Conservation (phyloP, 257 asterid species). For the Solanum medicagineum region DNA sequence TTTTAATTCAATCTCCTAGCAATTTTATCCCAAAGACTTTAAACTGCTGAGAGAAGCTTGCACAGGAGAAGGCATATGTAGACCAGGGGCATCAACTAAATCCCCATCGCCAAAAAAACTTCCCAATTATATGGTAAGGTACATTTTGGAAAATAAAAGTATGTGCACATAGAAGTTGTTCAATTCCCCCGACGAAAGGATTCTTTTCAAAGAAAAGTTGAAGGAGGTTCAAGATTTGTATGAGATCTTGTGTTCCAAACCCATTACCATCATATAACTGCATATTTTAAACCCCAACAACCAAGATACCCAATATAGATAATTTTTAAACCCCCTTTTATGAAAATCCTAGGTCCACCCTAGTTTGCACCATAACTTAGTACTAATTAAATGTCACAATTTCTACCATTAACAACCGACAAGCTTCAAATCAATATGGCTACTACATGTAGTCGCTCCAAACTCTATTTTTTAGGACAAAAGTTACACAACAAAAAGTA, state of each 20-base stretch:
- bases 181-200: neutral
- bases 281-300: too few species aligned
- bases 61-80: neutral
- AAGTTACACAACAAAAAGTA: neutral
- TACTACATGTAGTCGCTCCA: neutral
- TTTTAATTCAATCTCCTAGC: neutral
- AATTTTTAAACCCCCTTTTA: neutral
- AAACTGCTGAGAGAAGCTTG: neutral
- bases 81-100: neutral
- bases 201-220: neutral
- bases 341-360: neutral
- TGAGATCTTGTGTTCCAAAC: neutral
- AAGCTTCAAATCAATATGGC: neutral
- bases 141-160: neutral
- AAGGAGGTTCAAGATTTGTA: neutral
- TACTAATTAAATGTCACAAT: neutral
- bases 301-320: too few species aligned
- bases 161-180: neutral
- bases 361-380: neutral
- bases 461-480: neutral
- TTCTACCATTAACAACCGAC: neutral
- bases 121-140: neutral
- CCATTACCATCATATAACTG: neutral
- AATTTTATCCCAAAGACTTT: neutral
- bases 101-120: neutral